Percentiles rank a stretch among this genome's conserved stretches.
Evolutionary conservation across 2,329 filamentous ascomycete genomes (phyloP).

Genomic region (Pseudogymnoascus sp.): DNA sequence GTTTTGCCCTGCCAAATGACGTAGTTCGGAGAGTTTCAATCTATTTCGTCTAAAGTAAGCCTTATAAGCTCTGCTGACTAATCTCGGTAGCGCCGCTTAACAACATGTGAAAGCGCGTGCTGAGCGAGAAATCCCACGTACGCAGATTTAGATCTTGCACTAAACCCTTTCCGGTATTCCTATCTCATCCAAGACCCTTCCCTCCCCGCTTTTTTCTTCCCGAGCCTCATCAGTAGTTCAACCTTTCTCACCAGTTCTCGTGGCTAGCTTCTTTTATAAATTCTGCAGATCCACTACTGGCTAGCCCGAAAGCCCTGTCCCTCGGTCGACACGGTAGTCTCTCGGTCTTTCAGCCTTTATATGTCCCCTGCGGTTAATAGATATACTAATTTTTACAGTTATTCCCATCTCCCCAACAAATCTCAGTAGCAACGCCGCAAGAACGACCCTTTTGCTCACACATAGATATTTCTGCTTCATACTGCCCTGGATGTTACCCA

Average conservation of each 20-base stretch:
- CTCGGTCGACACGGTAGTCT: neutral
- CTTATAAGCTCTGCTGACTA: conserved; percentile 2
- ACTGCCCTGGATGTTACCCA: conserved; percentile 5
- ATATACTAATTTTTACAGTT: conserved; percentile 2
- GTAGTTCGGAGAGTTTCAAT: neutral
- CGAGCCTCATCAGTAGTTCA: conserved; percentile 5
- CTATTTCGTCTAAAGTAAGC: neutral
- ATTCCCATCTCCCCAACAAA: neutral
- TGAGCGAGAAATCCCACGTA: neutral
- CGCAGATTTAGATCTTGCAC: neutral
- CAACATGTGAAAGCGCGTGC: neutral
- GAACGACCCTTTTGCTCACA: neutral
- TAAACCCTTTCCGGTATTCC: neutral
- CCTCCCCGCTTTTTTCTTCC: conserved; percentile 3
- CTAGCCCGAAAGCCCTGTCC: neutral
- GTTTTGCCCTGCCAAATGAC: neutral
- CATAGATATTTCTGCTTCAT: neutral
- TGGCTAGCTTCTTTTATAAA: conserved; percentile 1
- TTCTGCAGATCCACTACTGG: neutral
- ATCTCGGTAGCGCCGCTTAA: neutral
- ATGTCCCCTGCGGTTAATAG: neutral
- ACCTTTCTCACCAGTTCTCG: conserved; percentile 8
- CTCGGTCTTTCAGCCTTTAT: neutral
- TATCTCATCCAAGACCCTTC: neutral
- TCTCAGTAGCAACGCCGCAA: neutral